Conservation (phyloP, 2,329 filamentous ascomycete species). For the Cytospora mali region DNA sequence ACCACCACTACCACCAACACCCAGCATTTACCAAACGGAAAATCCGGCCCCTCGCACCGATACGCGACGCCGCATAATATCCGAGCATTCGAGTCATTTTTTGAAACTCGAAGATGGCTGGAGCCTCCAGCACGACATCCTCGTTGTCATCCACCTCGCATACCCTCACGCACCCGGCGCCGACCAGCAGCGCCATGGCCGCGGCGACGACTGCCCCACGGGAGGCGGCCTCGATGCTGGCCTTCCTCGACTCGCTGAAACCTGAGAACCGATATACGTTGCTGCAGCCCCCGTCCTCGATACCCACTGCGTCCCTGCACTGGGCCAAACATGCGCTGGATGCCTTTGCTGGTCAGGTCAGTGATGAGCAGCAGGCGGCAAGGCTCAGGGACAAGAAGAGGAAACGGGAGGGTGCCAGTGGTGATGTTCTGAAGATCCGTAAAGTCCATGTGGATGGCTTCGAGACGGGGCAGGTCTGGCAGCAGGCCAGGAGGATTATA, state of each 20-base stretch:
- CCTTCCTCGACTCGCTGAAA: conserved; percentile 60
- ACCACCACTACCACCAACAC: neutral
- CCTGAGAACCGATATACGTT: conserved; percentile 70
- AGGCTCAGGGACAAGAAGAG: conserved; percentile 75
- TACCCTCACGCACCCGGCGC: conserved; percentile 58
- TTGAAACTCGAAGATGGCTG: conserved; percentile 34
- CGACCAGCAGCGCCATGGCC: conserved; percentile 45
- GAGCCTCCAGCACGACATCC: conserved; percentile 54
- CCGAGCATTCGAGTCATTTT: neutral
- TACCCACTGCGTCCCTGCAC: conserved; percentile 71
- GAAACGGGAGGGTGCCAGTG: conserved; percentile 61
- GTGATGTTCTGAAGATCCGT: conserved; percentile 70
- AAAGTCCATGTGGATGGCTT: conserved; percentile 88
- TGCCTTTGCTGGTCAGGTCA: conserved; percentile 72
- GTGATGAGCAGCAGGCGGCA: conserved; percentile 67
- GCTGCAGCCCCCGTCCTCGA: conserved; percentile 68
- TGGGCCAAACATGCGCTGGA: conserved; percentile 83
- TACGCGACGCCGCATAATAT: conserved; percentile 5
- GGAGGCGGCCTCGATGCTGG: conserved; percentile 45
- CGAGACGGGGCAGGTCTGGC: conserved; percentile 87
- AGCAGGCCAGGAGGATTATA: conserved; percentile 86
- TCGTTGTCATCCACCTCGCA: conserved; percentile 67
- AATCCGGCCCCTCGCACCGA: conserved; percentile 1
- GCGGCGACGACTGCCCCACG: conserved; percentile 37
- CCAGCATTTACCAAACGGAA: neutral